These are phyloP conservation scores for Erysiphe neolycopersici DNA, from an alignment of 2,329 filamentous ascomycete species.

Conservation along the genomic window DNA sequence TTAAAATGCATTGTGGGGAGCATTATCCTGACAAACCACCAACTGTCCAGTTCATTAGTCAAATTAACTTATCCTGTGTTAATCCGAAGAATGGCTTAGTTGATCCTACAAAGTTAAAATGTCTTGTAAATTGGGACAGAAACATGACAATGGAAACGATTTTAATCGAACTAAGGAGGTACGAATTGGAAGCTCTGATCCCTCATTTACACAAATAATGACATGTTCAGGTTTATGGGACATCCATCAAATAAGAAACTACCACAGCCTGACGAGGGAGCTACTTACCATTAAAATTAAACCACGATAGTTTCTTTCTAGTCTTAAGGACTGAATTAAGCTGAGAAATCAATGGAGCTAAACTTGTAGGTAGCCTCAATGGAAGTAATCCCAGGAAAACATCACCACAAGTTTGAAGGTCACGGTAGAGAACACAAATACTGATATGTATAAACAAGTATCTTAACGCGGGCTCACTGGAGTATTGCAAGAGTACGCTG, in stretches of 20 bases:
- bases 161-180: slow-evolving; percentile 64
- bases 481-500: too few relatives aligned
- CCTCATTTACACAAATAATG: background rate
- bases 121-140: slow-evolving; percentile 70
- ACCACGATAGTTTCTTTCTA: background rate
- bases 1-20: slow-evolving; percentile 84
- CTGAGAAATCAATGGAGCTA: too few relatives aligned
- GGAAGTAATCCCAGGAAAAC: too few relatives aligned
- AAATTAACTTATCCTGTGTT: slow-evolving; percentile 92
- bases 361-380: too few relatives aligned
- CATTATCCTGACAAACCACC: slow-evolving; percentile 78
- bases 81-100: slow-evolving; percentile 57
- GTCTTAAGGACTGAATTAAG: too few relatives aligned
- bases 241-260: slow-evolving; percentile 80
- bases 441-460: too few relatives aligned
- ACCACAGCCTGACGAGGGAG: slow-evolving; percentile 72
- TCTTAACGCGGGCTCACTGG: too few relatives aligned
- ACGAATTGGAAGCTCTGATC: slow-evolving; percentile 10
- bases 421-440: too few relatives aligned
- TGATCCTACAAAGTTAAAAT: slow-evolving; percentile 59
- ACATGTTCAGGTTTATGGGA: slow-evolving; percentile 55
- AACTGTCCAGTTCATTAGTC: slow-evolving; percentile 72
- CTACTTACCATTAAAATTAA: slow-evolving; percentile 19
- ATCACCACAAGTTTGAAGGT: too few relatives aligned
- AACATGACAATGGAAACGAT: slow-evolving; percentile 92